A percentile compares a stretch with the other conserved stretches of the same genome.
Conservation (phyloP, 1,139 yeast genomes). For the Pneumocystis wakefieldiae region DNA sequence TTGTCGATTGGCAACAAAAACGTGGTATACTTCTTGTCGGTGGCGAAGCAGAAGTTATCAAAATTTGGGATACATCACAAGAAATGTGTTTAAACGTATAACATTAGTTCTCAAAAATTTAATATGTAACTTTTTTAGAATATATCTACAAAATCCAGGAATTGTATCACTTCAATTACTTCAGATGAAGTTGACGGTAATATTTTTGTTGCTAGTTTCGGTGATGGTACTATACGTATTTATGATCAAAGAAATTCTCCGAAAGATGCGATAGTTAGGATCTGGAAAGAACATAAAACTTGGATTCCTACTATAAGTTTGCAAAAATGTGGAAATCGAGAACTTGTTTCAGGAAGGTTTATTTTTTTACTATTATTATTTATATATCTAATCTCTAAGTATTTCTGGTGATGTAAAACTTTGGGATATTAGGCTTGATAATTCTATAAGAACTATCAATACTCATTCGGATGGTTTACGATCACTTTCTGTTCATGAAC, state of each 20-base stretch:
- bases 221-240: constrained; percentile 79
- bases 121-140: constrained; percentile 26
- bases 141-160: constrained; percentile 80
- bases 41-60: constrained; percentile 84
- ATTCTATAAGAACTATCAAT: constrained; percentile 53
- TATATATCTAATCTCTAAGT: constrained; percentile 22
- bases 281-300: constrained; percentile 52
- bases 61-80: constrained; percentile 94
- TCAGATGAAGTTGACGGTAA: constrained; percentile 97
- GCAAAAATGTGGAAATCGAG: constrained; percentile 95
- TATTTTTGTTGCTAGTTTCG: constrained; percentile 78
- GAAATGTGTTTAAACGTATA: constrained; percentile 52
- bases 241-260: constrained; percentile 81
- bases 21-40: constrained; percentile 82
- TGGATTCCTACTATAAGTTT: constrained; percentile 71
- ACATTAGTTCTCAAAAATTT: not conserved
- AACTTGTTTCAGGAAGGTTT: constrained; percentile 49
- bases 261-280: constrained; percentile 69
- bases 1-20: constrained; percentile 94
- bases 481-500: constrained; percentile 76
- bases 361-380: constrained; percentile 18
- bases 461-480: constrained; percentile 54
- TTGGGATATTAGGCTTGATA: constrained; percentile 74
- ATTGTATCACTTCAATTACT: constrained; percentile 76
- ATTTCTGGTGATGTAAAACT: constrained; percentile 68